A percentile compares a stretch with the other conserved stretches of the same genome.
These are phyloP conservation scores for Penicillium sp. DNA, from an alignment of 2,329 filamentous ascomycete genomes.

Conservation along the genomic window DNA sequence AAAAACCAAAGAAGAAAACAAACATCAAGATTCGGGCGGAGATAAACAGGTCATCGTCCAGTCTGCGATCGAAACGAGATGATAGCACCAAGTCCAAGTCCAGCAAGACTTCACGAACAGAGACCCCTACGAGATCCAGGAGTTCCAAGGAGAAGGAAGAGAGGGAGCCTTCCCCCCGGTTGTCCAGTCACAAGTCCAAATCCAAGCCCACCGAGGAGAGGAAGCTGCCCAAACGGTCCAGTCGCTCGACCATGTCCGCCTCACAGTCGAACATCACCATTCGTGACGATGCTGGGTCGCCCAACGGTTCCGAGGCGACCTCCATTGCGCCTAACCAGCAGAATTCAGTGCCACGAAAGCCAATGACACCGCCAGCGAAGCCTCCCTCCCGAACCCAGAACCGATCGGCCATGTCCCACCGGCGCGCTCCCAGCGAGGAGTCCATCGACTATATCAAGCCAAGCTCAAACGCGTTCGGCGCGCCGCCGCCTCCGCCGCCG, in stretches of 20 bases:
- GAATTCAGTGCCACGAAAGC: slow-evolving; percentile 31
- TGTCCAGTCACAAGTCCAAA: slow-evolving; percentile 38
- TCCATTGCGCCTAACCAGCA: slow-evolving; percentile 49
- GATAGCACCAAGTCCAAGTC: slow-evolving; percentile 33
- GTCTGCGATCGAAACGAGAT: slow-evolving; percentile 42
- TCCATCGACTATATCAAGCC: slow-evolving; percentile 37
- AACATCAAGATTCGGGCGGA: slow-evolving; percentile 42
- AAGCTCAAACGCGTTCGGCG: slow-evolving; percentile 33
- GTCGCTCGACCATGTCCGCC: slow-evolving; percentile 34
- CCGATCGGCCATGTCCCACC: slow-evolving; percentile 34
- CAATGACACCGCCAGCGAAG: slow-evolving; percentile 33
- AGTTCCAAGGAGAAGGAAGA: slow-evolving; percentile 35
- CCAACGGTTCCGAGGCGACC: slow-evolving; percentile 49
- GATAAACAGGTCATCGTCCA: slow-evolving; percentile 45
- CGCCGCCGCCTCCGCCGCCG: slow-evolving; percentile 72
- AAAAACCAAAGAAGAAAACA: slow-evolving; percentile 38
- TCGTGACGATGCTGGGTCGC: slow-evolving; percentile 39
- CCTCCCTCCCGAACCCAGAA: slow-evolving; percentile 39
- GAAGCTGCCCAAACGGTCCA: slow-evolving; percentile 36
- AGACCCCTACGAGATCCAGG: slow-evolving; percentile 43
- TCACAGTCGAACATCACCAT: slow-evolving; percentile 39
- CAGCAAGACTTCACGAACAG: slow-evolving; percentile 38
- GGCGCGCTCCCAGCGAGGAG: slow-evolving; percentile 39
- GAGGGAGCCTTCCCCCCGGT: slow-evolving; percentile 37
- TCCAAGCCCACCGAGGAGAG: slow-evolving; percentile 35